Evolutionary conservation across 2,329 filamentous ascomycete genomes (phyloP).

Genomic region (Graphilbum ipis-grandicollis): DNA sequence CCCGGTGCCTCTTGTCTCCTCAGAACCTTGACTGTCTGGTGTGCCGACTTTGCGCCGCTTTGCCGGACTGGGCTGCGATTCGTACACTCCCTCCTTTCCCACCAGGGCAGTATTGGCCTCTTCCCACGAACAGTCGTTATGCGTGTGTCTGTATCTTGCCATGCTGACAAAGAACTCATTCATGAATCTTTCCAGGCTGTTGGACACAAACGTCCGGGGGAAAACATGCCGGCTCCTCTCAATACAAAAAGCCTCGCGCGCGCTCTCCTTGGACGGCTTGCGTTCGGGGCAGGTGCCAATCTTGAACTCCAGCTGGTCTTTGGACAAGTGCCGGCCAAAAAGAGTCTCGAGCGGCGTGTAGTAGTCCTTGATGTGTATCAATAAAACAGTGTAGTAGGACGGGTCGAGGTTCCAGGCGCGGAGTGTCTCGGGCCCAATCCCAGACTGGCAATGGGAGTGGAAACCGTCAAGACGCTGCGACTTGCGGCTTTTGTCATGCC

Average conservation of each 20-base stretch:
- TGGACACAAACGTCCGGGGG: conserved; percentile 58
- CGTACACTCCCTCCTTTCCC: not conserved
- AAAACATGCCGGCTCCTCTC: too few species aligned
- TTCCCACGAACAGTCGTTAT: conserved; percentile 42
- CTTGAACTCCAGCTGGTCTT: conserved; percentile 32
- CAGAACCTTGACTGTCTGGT: too few species aligned
- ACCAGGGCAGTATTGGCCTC: conserved; percentile 32
- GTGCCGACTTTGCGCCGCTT: too few species aligned
- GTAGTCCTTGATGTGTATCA: conserved; percentile 43
- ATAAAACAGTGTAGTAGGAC: conserved; percentile 53
- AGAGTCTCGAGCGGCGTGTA: conserved; percentile 45
- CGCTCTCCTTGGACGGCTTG: conserved; percentile 28
- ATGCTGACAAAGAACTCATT: conserved; percentile 46
- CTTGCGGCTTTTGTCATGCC: conserved; percentile 22
- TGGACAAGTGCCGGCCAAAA: conserved; percentile 13
- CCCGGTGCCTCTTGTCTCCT: too few species aligned
- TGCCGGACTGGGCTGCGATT: not conserved
- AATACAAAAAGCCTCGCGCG: too few species aligned
- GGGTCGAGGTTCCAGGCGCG: conserved; percentile 57
- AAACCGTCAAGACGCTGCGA: conserved; percentile 42
- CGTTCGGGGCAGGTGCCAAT: conserved; percentile 55
- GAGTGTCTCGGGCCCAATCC: conserved; percentile 56
- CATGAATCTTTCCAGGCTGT: conserved; percentile 51
- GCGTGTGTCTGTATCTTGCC: conserved; percentile 36
- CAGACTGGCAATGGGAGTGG: conserved; percentile 51